Percentiles rank a stretch among this genome's conserved stretches.
Conservation (phyloP, 2,329 filamentous ascomycete species). For the Hypoxylon sp. region DNA sequence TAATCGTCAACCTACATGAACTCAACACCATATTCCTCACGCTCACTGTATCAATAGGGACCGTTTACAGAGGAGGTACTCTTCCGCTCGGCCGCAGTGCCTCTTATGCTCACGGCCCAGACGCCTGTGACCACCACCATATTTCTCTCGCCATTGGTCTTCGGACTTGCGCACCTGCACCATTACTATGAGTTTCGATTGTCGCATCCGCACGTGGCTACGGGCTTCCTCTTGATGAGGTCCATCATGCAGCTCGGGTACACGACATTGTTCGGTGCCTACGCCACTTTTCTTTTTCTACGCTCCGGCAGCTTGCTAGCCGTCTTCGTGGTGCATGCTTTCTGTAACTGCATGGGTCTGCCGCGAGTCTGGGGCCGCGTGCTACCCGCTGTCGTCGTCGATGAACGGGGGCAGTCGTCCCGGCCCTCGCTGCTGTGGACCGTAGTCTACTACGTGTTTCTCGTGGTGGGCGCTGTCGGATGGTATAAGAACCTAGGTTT, state of each 20-base stretch:
- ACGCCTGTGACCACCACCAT: slow-evolving; percentile 71
- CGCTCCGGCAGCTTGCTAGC: slow-evolving; percentile 85
- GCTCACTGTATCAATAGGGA: slow-evolving; percentile 63
- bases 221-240: slow-evolving; percentile 74
- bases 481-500: slow-evolving; percentile 80
- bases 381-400: slow-evolving; percentile 57
- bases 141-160: slow-evolving; percentile 87
- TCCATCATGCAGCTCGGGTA: slow-evolving; percentile 88
- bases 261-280: slow-evolving; percentile 93
- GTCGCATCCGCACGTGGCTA: slow-evolving; percentile 77
- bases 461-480: slow-evolving; percentile 76
- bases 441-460: slow-evolving; percentile 80
- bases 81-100: slow-evolving; percentile 88
- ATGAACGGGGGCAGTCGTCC: slow-evolving; percentile 46
- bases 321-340: slow-evolving; percentile 81
- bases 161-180: slow-evolving; percentile 92
- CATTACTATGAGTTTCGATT: slow-evolving; percentile 96
- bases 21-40: neutral
- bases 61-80: slow-evolving; percentile 93
- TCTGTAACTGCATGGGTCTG: slow-evolving; percentile 93
- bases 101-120: slow-evolving; percentile 81
- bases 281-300: slow-evolving; percentile 88
- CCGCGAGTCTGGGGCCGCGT: slow-evolving; percentile 88
- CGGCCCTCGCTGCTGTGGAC: slow-evolving; percentile 71
- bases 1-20: too few species aligned